Conservation (phyloP, 1,139 yeast genomes). For the Suhomyces wounanorum region DNA sequence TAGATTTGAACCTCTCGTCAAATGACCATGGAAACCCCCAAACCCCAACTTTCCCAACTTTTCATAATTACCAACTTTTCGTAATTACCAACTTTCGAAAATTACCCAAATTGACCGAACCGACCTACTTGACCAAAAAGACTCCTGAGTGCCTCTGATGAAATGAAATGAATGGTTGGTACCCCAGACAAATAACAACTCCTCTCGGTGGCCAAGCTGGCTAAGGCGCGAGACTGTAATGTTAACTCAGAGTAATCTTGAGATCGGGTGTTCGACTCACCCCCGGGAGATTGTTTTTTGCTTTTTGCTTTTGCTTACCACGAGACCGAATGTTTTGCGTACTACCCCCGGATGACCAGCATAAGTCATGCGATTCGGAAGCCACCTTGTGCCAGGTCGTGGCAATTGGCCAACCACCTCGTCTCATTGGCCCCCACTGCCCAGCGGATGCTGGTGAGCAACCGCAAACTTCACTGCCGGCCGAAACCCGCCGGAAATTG, state of each 20-base stretch:
- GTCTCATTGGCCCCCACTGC: neutral
- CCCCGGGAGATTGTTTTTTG: conserved; percentile 59
- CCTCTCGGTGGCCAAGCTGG: conserved; percentile 80
- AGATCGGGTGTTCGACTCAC: conserved; percentile 87
- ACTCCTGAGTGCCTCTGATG: too few relatives aligned
- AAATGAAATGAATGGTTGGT: neutral
- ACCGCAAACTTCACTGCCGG: neutral
- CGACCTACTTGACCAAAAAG: too few relatives aligned
- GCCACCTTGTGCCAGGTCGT: neutral
- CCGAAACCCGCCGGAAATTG: neutral
- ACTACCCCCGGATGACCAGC: neutral
- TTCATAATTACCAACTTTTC: too few relatives aligned
- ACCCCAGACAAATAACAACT: neutral
- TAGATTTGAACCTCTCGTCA: neutral
- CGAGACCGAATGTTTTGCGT: too few relatives aligned
- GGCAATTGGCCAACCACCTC: neutral
- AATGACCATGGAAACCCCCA: neutral
- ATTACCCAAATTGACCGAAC: too few relatives aligned
- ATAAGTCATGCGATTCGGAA: neutral
- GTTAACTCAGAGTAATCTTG: conserved; percentile 58
- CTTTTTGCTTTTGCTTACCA: too few relatives aligned
- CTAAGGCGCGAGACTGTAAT: conserved; percentile 83
- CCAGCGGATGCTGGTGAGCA: too few relatives aligned
- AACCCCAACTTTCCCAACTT: neutral
- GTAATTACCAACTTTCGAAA: too few relatives aligned